Evolutionary conservation across 768 basidiomycete genomes (phyloP).

Genomic region (Russula griseocarnosa): DNA sequence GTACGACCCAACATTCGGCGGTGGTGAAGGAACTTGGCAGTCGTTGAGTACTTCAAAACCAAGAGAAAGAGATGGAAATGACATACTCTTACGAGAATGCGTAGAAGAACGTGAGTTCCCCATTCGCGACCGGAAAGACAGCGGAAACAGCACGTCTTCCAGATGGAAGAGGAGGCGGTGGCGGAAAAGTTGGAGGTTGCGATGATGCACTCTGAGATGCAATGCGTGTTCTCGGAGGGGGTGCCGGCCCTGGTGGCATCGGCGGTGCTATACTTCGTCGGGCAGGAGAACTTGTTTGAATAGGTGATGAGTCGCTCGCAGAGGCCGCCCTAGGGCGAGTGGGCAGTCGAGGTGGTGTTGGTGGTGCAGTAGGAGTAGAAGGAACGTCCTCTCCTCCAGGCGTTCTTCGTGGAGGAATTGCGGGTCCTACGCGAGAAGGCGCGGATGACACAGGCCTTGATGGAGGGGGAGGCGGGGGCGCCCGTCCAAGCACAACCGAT

Average conservation of each 20-base stretch:
- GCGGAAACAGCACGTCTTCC: slow-evolving; percentile 15
- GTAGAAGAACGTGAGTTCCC: slow-evolving; percentile 3
- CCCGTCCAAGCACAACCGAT: slow-evolving; percentile 15
- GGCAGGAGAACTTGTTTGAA: slow-evolving; percentile 11
- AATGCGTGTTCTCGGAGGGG: slow-evolving; percentile 21
- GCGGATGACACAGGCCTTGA: slow-evolving; percentile 25
- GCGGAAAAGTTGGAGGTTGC: not conserved
- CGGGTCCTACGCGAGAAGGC: slow-evolving; percentile 20
- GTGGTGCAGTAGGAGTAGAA: slow-evolving; percentile 8
- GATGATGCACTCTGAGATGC: slow-evolving; percentile 24
- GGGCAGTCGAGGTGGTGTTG: slow-evolving; percentile 32
- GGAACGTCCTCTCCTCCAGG: slow-evolving; percentile 1
- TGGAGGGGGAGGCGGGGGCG: slow-evolving; percentile 26
- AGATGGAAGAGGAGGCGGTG: slow-evolving; percentile 1
- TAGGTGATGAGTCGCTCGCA: slow-evolving; percentile 12
- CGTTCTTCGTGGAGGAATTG: slow-evolving; percentile 12
- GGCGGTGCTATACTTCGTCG: slow-evolving; percentile 29
- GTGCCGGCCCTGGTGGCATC: slow-evolving; percentile 29
- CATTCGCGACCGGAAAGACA: slow-evolving; percentile 6
- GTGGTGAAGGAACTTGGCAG: slow-evolving; percentile 49
- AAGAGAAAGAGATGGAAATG: not conserved
- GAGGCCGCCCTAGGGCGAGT: slow-evolving; percentile 30
- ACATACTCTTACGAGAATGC: slow-evolving; percentile 19
- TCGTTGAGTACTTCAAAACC: slow-evolving; percentile 2
- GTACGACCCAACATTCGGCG: slow-evolving; percentile 61